A percentile compares a stretch with the other conserved stretches of the same genome.
These are phyloP conservation scores for Cystofilobasidium macerans DNA, from an alignment of 768 basidiomycete genomes.

Conservation along the genomic window DNA sequence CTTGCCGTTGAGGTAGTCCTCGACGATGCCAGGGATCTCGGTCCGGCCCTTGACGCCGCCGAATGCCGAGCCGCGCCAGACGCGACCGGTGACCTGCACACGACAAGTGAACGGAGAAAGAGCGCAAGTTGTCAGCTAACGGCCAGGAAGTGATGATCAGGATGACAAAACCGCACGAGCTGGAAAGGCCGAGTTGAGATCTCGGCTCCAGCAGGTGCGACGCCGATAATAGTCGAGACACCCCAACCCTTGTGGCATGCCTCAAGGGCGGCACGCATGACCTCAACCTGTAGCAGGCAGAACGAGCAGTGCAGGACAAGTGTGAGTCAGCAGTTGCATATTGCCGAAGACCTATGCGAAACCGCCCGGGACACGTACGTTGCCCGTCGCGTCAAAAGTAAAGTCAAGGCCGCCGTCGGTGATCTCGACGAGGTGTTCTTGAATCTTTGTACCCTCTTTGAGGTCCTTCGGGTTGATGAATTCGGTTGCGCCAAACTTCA, in stretches of 20 bases:
- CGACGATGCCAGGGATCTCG: conserved; percentile 83
- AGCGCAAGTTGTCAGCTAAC: background rate
- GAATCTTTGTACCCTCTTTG: conserved; percentile 64
- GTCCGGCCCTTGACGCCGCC: conserved; percentile 97
- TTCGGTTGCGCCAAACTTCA: conserved; percentile 50
- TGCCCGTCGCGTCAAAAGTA: conserved; percentile 95
- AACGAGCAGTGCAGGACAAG: background rate
- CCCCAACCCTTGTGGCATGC: conserved; percentile 99
- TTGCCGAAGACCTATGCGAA: background rate
- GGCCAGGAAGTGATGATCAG: conserved; percentile 27
- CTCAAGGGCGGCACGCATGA: conserved; percentile 91
- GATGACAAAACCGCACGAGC: conserved; percentile 49
- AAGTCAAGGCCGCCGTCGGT: conserved; percentile 96
- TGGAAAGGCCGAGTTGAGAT: conserved; percentile 76
- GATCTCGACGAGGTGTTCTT: conserved; percentile 70
- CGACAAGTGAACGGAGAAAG: no score
- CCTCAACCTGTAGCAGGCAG: conserved; percentile 53
- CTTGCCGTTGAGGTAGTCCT: conserved; percentile 34
- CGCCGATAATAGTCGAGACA: conserved; percentile 75
- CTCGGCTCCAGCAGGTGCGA: conserved; percentile 93
- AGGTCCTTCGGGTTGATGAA: conserved; percentile 76
- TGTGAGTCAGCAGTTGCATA: background rate
- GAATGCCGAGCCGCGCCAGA: conserved; percentile 88
- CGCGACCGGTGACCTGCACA: conserved; percentile 34
- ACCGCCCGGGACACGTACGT: conserved; percentile 43